Percentiles rank a stretch among this genome's conserved stretches.
Conservation (phyloP, 768 basidiomycete genomes). For the Pleurotus citrinopileatus region DNA sequence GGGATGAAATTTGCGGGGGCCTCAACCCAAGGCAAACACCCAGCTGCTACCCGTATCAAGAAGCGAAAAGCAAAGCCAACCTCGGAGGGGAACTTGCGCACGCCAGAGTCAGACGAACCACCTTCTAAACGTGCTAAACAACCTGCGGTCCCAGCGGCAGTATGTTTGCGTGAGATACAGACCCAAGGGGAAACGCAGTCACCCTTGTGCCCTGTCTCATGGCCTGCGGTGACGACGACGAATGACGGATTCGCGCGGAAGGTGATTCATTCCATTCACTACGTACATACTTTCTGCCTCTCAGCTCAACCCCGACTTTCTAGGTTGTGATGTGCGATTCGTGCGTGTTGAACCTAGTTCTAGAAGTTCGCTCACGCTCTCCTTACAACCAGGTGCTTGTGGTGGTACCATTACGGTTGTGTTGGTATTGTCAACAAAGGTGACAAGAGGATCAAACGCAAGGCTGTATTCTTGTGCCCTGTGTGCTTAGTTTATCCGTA, state of each 20-base stretch:
- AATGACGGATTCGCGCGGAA: constrained; percentile 25
- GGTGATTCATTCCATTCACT: constrained; percentile 18
- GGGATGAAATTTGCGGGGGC: neutral
- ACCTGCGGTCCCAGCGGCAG: neutral
- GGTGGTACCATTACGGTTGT: constrained; percentile 52
- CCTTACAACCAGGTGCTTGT: constrained; percentile 25
- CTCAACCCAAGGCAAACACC: neutral
- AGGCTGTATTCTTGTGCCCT: constrained; percentile 38
- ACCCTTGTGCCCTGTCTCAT: constrained; percentile 10
- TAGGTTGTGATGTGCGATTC: constrained; percentile 29
- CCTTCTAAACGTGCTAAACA: neutral
- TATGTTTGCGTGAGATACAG: neutral
- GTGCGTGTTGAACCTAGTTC: constrained; percentile 1
- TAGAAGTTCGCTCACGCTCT: neutral
- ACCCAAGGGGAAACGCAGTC: neutral
- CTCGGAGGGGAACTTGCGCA: neutral
- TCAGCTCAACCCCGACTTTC: too few relatives aligned
- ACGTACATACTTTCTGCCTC: too few relatives aligned
- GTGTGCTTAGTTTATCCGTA: constrained; percentile 32
- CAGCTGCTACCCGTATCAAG: constrained; percentile 3
- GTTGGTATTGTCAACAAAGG: constrained; percentile 31
- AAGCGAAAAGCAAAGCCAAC: too few relatives aligned
- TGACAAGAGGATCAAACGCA: constrained; percentile 33
- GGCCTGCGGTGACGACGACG: constrained; percentile 24
- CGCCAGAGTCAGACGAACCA: neutral